phyloP scores from a whole-genome alignment of 441 rosid species.

The Adansonia grandidieri region DNA sequence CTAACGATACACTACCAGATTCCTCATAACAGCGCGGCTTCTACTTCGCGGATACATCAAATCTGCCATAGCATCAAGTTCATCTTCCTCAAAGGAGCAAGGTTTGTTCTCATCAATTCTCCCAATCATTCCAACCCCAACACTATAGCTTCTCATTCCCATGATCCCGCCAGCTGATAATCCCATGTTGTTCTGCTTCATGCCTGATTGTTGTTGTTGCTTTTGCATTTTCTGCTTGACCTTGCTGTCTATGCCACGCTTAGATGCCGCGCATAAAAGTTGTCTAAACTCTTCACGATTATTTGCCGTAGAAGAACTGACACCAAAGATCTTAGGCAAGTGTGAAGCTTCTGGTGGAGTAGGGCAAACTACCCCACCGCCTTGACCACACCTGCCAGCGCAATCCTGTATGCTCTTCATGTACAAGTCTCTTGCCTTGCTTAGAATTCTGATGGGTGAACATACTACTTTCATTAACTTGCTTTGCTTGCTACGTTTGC shows the following conservation, averaged over 20 bases:
- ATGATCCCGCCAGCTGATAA: slow-evolving; percentile 13
- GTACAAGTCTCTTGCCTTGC: slow-evolving; percentile 43
- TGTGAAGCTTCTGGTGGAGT: not conserved
- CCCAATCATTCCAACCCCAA: slow-evolving; percentile 52
- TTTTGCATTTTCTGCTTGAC: not conserved
- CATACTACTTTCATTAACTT: slow-evolving; percentile 33
- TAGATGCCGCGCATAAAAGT: slow-evolving; percentile 31
- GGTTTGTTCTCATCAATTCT: slow-evolving; percentile 50
- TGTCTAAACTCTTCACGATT: slow-evolving; percentile 33
- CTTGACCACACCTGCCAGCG: slow-evolving; percentile 28
- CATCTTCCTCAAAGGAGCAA: slow-evolving; percentile 44
- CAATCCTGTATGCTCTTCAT: slow-evolving; percentile 38
- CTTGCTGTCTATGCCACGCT: slow-evolving; percentile 12
- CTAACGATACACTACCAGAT: not conserved
- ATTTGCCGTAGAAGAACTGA: slow-evolving; percentile 17
- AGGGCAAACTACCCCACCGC: slow-evolving; percentile 26
- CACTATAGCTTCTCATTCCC: slow-evolving; percentile 44
- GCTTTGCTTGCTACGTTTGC: slow-evolving; percentile 34
- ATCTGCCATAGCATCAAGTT: slow-evolving; percentile 10
- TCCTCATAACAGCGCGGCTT: slow-evolving; percentile 23
- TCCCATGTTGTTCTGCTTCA: not conserved
- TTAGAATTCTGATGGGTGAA: slow-evolving; percentile 40
- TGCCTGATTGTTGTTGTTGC: not conserved
- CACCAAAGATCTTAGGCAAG: slow-evolving; percentile 39
- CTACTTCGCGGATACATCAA: slow-evolving; percentile 25